A percentile compares a stretch with the other conserved stretches of the same genome.
Conservation (phyloP, 768 basidiomycete species). For the Tricholoma sp. region DNA sequence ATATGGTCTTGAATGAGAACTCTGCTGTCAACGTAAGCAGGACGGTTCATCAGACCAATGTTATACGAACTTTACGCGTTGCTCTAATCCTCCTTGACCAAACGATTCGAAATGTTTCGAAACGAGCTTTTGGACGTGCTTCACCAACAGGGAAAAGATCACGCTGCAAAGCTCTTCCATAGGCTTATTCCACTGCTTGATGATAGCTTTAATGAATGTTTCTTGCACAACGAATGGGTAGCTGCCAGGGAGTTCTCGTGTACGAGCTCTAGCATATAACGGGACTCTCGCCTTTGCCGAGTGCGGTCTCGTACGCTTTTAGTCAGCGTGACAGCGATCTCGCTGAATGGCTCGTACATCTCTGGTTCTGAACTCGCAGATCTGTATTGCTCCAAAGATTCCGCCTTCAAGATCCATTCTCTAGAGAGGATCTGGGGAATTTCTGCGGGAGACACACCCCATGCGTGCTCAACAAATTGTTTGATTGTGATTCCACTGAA, state of each 20-base stretch:
- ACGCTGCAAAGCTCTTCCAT: slow-evolving; percentile 38
- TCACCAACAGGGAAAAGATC: slow-evolving; percentile 30
- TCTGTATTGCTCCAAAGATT: too few relatives aligned
- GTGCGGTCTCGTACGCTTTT: too few relatives aligned
- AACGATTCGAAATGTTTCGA: slow-evolving; percentile 44
- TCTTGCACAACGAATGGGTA: slow-evolving; percentile 61
- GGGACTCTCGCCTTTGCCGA: too few relatives aligned
- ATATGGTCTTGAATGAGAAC: slow-evolving; percentile 47
- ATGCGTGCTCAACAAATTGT: too few relatives aligned
- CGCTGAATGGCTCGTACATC: too few relatives aligned
- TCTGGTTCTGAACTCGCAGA: too few relatives aligned
- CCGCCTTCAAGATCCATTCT: too few relatives aligned
- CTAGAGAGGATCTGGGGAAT: too few relatives aligned
- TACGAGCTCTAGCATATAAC: slow-evolving; percentile 59
- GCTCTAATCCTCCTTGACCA: slow-evolving; percentile 44
- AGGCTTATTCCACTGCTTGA: slow-evolving; percentile 45
- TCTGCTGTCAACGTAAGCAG: slow-evolving; percentile 22
- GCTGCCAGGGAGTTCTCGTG: slow-evolving; percentile 65
- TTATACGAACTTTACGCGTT: neutral
- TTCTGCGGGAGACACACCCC: too few relatives aligned
- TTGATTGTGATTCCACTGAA: too few relatives aligned
- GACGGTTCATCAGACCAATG: neutral
- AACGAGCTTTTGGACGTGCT: slow-evolving; percentile 39
- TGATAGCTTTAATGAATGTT: slow-evolving; percentile 40
- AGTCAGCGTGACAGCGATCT: too few relatives aligned